Conservation (phyloP, 495 filamentous ascomycete genomes). For the Trichocladium antarcticum region DNA sequence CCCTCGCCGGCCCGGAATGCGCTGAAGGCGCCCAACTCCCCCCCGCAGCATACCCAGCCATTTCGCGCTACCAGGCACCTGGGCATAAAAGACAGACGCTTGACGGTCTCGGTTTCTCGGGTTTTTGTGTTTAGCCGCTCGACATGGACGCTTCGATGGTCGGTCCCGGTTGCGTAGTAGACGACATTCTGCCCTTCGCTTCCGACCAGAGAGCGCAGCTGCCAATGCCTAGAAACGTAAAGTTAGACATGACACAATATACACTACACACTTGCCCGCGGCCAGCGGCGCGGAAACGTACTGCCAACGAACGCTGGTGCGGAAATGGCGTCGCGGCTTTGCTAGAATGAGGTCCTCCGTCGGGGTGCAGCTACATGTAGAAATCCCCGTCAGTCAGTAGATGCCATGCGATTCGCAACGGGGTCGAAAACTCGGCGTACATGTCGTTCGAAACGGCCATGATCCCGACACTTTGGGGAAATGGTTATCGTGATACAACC, state of each 20-base stretch:
- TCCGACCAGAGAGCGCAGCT: slow-evolving; percentile 84
- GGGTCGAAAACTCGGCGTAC: slow-evolving; percentile 27
- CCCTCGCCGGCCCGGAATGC: slow-evolving; percentile 52
- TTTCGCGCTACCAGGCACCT: slow-evolving; percentile 72
- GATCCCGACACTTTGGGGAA: slow-evolving; percentile 20
- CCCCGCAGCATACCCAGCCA: slow-evolving; percentile 85
- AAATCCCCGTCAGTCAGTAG: slow-evolving; percentile 1
- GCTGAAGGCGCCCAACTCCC: slow-evolving; percentile 74
- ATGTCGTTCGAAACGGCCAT: slow-evolving; percentile 45
- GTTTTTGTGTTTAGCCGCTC: slow-evolving; percentile 61
- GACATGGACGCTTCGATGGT: slow-evolving; percentile 42
- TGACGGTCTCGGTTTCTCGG: slow-evolving; percentile 61
- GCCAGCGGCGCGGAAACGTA: slow-evolving; percentile 52
- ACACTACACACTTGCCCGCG: too few species aligned
- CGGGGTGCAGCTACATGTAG: slow-evolving; percentile 27
- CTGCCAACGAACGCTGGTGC: slow-evolving; percentile 57
- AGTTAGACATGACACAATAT: slow-evolving; percentile 9
- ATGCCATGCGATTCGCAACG: too few species aligned
- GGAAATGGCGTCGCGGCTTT: slow-evolving; percentile 62
- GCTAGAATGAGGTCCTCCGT: slow-evolving; percentile 49
- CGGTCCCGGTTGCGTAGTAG: slow-evolving; percentile 65
- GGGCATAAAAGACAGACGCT: slow-evolving; percentile 67
- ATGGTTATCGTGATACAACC: slow-evolving; percentile 20
- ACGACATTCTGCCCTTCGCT: slow-evolving; percentile 62
- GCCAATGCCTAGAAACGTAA: slow-evolving; percentile 58